phyloP scores from a whole-genome alignment of 768 basidiomycete genomes.

The Suillus luteus region DNA sequence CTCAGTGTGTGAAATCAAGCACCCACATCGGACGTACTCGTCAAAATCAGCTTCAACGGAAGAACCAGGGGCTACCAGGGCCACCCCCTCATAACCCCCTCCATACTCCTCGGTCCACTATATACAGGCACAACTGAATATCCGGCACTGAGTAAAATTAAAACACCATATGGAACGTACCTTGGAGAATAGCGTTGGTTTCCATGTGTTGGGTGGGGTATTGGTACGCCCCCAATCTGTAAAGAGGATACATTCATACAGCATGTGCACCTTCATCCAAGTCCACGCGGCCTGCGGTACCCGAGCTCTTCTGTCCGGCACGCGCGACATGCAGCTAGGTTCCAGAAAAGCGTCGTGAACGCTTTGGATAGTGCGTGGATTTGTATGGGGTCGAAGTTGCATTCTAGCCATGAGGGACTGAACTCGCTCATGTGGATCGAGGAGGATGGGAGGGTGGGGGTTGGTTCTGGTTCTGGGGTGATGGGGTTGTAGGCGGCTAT shows the following conservation, averaged over 20 bases:
- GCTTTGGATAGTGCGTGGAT: not conserved
- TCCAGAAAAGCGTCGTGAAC: not conserved
- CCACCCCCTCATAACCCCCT: not conserved
- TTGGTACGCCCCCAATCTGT: too few relatives aligned
- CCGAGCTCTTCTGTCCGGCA: constrained; percentile 5
- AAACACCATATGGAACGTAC: not conserved
- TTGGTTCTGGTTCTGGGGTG: not conserved
- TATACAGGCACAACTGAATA: not conserved
- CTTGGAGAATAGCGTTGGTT: not conserved
- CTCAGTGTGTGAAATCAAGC: not conserved
- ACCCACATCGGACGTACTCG: not conserved
- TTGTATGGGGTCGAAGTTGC: not conserved
- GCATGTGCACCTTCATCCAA: constrained; percentile 3
- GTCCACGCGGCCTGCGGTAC: constrained; percentile 6
- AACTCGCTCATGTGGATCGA: constrained; percentile 5
- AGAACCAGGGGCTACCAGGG: constrained; percentile 1
- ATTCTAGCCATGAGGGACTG: constrained; percentile 6
- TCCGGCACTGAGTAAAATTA: too few relatives aligned
- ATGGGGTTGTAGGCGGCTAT: not conserved
- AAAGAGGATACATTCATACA: constrained; percentile 5
- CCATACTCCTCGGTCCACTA: constrained; percentile 6
- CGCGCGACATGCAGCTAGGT: not conserved
- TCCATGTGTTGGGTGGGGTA: not conserved
- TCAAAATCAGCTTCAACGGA: not conserved
- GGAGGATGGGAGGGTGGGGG: not conserved